Evolutionary conservation across 441 rosid genomes (phyloP).

Genomic region (Pelargonium cotyledonis): DNA sequence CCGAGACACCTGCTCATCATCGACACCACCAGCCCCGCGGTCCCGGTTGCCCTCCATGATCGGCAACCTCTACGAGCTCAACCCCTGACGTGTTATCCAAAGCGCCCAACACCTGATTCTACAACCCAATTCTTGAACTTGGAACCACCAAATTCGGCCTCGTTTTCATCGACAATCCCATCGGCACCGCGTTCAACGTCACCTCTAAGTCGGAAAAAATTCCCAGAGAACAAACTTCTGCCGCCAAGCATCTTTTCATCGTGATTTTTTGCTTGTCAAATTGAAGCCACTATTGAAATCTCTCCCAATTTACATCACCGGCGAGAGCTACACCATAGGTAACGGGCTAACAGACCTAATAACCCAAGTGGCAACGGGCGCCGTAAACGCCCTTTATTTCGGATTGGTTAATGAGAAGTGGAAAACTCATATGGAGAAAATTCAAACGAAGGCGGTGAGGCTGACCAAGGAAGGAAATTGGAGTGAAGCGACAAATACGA

Average conservation of each 20-base stretch:
- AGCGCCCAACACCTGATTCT: constrained; percentile 30
- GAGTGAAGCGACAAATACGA: constrained; percentile 58
- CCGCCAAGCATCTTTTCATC: constrained; percentile 58
- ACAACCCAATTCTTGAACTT: constrained; percentile 51
- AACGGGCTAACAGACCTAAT: constrained; percentile 76
- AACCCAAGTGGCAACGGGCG: constrained; percentile 54
- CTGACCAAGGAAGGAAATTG: constrained; percentile 39
- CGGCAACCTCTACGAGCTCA: constrained; percentile 74
- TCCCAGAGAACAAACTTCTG: constrained; percentile 50
- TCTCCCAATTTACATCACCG: constrained; percentile 62
- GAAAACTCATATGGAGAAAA: constrained; percentile 45
- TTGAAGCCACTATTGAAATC: constrained; percentile 35
- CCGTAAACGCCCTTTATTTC: constrained; percentile 47
- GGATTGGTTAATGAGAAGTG: constrained; percentile 73
- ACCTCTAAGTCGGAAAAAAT: constrained; percentile 50
- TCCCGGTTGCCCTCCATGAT: constrained; percentile 90
- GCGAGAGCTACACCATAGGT: constrained; percentile 90
- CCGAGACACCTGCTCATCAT: too few species aligned
- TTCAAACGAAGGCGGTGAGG: constrained; percentile 38
- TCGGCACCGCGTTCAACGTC: constrained; percentile 69
- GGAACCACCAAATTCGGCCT: constrained; percentile 85
- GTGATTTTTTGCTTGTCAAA: constrained; percentile 43
- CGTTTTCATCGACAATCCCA: constrained; percentile 71
- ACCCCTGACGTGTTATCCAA: constrained; percentile 58
- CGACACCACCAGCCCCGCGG: too few species aligned